Conservation (phyloP, 2,329 filamentous ascomycete genomes). For the Rhynchosporium graminicola region DNA sequence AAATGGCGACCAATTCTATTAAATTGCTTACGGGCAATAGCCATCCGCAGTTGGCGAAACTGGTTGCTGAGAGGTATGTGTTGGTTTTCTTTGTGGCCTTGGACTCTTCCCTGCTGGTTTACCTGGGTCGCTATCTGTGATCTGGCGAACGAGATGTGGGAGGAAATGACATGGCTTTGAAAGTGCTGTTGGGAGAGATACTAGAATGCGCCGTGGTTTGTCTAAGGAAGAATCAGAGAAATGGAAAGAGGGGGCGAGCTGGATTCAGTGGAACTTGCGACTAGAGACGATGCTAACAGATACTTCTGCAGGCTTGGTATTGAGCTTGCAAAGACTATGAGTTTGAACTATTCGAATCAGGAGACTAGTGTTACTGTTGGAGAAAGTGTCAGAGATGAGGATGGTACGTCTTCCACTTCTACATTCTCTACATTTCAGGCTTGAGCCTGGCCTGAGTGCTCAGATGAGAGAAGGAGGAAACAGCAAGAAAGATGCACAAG, state of each 20-base stretch:
- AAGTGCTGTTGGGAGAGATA: too few relatives aligned
- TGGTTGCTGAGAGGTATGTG: slow-evolving; percentile 48
- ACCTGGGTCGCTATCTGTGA: too few relatives aligned
- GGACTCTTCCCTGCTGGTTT: too few relatives aligned
- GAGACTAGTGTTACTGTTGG: slow-evolving; percentile 91
- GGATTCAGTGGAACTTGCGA: background rate
- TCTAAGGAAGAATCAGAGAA: background rate
- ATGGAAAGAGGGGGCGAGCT: background rate
- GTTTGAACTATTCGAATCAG: slow-evolving; percentile 83
- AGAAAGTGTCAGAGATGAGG: slow-evolving; percentile 94
- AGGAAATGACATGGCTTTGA: too few relatives aligned
- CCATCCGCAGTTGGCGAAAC: slow-evolving; percentile 69
- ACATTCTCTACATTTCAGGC: background rate
- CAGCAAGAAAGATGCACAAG: too few relatives aligned
- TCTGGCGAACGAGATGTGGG: too few relatives aligned
- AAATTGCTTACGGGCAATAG: slow-evolving; percentile 76
- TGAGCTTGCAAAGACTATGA: slow-evolving; percentile 40
- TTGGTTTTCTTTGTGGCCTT: background rate
- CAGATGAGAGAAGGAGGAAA: too few relatives aligned
- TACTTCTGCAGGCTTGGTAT: background rate
- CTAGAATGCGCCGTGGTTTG: too few relatives aligned
- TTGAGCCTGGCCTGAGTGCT: background rate
- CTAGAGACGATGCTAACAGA: background rate
- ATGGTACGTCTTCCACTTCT: slow-evolving; percentile 54
- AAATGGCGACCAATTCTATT: slow-evolving; percentile 72